Base-by-base conservation (phyloP, 1,139 yeast species). In the Pichia inconspicua region DNA sequence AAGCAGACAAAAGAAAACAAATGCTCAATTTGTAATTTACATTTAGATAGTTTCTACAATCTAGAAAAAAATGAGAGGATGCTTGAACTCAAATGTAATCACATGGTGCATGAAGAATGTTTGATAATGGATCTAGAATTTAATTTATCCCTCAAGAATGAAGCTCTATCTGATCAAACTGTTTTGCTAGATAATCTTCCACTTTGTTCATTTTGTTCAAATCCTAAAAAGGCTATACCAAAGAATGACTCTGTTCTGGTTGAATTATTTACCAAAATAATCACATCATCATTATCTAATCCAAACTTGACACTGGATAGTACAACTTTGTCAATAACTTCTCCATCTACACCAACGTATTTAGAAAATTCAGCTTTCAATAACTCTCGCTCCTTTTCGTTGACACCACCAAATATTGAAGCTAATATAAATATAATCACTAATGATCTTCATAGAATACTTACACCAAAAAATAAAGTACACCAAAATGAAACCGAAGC, bases 21-120 rank as follows among this genome's bases (percentile, higher is more conserved):
- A 15, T 68, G 72, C 44, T 55, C 63, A 22, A 64, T 67, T 36
- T 69, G 73, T 51, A 65, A 62, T 3, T 62, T 67, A 15, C 58
- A 65, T 0, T 41, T 68, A 10, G 57, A 57, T 51, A 36, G 62
- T 42, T 53, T 54, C 47, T 45, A 57, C 36, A 40, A 57, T 44
- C 44, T 50, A 19, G 46, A 53, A 10, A 55, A 46, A 5, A 45
- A 51, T 12, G 73, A 69, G 51, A 62, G 58, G 37, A 55, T 66
- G 10, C 51, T 68, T 14, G 66, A 62, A 36, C 44, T 68, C n/a
- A 49, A 49, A 8, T 68, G 73, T 53, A 62, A 55, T 3, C 68
- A 68, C 50, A 48, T 53, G 22, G 60, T 62, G 39, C 73, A 69
- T 55, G 72, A 66, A 45, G 67, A 67, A 47, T 69, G 73, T 53